These are phyloP conservation scores for Colletotrichum spaethianum DNA, from an alignment of 2,329 filamentous ascomycete genomes.

Conservation along the genomic window DNA sequence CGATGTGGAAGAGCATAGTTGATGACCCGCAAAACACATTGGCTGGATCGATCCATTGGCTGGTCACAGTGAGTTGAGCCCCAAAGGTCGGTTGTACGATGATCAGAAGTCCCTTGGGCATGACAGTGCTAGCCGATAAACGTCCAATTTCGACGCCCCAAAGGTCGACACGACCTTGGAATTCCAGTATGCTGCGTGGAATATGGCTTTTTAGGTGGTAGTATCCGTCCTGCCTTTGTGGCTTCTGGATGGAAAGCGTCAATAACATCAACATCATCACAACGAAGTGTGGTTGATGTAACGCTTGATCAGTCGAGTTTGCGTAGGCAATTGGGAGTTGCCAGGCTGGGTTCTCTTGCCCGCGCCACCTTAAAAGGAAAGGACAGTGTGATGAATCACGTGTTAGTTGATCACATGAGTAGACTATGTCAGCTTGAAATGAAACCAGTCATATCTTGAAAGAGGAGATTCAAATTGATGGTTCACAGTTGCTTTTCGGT, in stretches of 20 bases:
- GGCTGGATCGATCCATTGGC: background rate
- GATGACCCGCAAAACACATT: background rate
- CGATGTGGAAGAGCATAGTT: constrained; percentile 12
- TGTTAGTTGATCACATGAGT: background rate
- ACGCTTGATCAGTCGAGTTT: background rate
- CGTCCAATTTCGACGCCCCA: background rate
- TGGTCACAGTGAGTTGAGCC: background rate
- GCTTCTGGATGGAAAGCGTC: background rate
- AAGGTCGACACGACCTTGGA: background rate
- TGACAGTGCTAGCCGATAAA: background rate
- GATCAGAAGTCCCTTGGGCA: background rate
- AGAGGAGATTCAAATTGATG: background rate
- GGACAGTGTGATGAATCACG: background rate
- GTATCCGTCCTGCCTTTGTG: background rate
- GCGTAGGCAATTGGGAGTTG: background rate
- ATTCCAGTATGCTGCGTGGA: too few relatives aligned
- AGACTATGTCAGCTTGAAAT: background rate
- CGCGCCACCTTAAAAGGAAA: background rate
- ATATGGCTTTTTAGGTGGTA: background rate
- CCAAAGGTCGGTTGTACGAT: background rate
- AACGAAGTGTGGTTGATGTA: background rate
- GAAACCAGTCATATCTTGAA: background rate
- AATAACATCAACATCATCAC: background rate
- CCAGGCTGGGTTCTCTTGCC: background rate
- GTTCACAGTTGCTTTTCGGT: background rate